These are phyloP conservation scores for Aspergillus ustus DNA, from an alignment of 2,329 filamentous ascomycete genomes.

Conservation along the genomic window DNA sequence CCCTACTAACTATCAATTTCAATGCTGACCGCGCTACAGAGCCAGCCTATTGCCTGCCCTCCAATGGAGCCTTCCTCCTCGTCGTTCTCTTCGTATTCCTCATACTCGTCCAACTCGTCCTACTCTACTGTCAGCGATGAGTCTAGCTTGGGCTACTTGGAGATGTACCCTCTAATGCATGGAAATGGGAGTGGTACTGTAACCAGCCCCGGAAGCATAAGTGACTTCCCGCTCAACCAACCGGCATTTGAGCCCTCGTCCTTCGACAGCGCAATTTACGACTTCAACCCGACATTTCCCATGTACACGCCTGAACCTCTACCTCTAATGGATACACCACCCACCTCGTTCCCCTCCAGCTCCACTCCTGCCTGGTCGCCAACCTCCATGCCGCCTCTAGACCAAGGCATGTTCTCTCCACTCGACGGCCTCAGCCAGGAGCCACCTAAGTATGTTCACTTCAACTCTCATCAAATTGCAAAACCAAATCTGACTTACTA, in stretches of 20 bases:
- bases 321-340: constrained; percentile 15
- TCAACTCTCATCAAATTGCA: neutral
- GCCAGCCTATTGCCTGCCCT: constrained; percentile 23
- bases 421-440: constrained; percentile 23
- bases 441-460: constrained; percentile 31
- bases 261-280: constrained; percentile 18
- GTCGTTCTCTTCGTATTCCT: constrained; percentile 20
- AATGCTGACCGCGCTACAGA: constrained; percentile 10
- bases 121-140: constrained; percentile 28
- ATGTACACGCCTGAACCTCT: constrained; percentile 20
- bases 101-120: constrained; percentile 18
- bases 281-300: constrained; percentile 20
- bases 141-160: constrained; percentile 24
- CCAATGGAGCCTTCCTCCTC: constrained; percentile 31
- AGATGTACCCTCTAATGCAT: constrained; percentile 21
- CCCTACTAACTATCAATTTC: neutral
- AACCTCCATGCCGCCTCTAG: constrained; percentile 13
- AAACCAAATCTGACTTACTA: constrained; percentile 17
- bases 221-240: constrained; percentile 18
- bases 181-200: neutral
- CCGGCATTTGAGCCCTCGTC: constrained; percentile 20
- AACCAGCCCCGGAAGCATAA: constrained; percentile 2
- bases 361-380: constrained; percentile 17
- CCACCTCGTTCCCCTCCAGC: constrained; percentile 15
- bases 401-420: constrained; percentile 18